Base-by-base conservation (phyloP, 371 early-diverging fungal genomes). In the Mucor circinelloides region DNA sequence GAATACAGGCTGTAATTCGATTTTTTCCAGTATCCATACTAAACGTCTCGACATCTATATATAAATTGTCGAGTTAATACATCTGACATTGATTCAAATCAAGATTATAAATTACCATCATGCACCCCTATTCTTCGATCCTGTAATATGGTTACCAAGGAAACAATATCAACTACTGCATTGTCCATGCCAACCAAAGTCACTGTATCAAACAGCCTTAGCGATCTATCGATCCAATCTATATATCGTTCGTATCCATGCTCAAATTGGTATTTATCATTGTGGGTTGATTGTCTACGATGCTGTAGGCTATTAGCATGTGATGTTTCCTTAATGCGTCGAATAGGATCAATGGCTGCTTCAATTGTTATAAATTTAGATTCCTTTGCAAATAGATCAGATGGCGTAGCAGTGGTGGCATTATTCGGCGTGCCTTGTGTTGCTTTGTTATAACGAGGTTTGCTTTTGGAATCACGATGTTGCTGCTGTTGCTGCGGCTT, bases 171-270 rank as follows among this genome's bases (percentile, higher is more conserved):
- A 2, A 70, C 78, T 32, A 81, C 62, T 12, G 78, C 81, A 57
- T 69, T 69, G 38, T 74, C 78, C 81, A 78, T 81, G 0, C 81
- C 81, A 42, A 81, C 77, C 6, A 81, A 34, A 1, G 81, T 81
- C 3, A 81, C 61, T 1, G 68, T 75, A 15, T 74, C 75, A 66
- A 66, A 81, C 10, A 70, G 27, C 28, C 65, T 57, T 31, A 81
- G 46, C 8, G 77, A 78, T 21, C 72, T 64, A 55, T 69, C 63
- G 23, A 81, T 78, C 78, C 78, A 81, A 44, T 72, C 75, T 48
- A 81, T 67, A 40, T 81, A 81, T 28, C 77, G 66, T 57, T 81
- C 78, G 40, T 81, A 81, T 8, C 78, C 81, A 63, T 81, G 81
- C 23, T 73, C 71, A n/a, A 76, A 42, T 36, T 58, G 31, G 15